Conservation (phyloP, 2,329 filamentous ascomycete genomes). For the Arthroderma sp. region DNA sequence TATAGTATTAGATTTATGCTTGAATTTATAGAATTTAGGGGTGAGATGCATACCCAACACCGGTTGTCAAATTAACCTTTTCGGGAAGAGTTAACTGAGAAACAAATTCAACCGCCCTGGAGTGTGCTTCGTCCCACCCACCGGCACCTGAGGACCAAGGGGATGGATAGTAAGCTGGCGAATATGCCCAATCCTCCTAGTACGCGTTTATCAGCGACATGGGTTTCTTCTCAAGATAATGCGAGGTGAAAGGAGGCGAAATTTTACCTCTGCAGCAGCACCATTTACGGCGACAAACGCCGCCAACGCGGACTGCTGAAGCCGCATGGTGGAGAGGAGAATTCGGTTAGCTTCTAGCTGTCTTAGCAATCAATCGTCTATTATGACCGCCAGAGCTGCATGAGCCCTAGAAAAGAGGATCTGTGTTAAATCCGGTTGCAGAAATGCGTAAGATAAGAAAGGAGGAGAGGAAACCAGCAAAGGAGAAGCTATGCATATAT, state of each 20-base stretch:
- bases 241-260: background rate
- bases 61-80: constrained; percentile 92
- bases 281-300: constrained; percentile 1
- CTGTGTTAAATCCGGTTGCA: too few relatives aligned
- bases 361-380: too few relatives aligned
- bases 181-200: constrained; percentile 22
- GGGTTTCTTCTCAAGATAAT: too few relatives aligned
- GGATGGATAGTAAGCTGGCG: constrained; percentile 65
- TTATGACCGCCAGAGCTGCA: too few relatives aligned
- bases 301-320: constrained; percentile 2
- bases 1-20: background rate
- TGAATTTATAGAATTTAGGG: constrained; percentile 9
- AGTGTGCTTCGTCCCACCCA: constrained; percentile 63
- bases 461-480: too few relatives aligned
- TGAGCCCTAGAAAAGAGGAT: too few relatives aligned
- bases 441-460: too few relatives aligned
- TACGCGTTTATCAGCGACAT: too few relatives aligned
- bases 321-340: constrained; percentile 5
- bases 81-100: constrained; percentile 70
- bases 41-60: constrained; percentile 52
- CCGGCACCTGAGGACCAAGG: constrained; percentile 71
- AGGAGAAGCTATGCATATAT: too few relatives aligned
- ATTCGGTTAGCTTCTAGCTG: too few relatives aligned
- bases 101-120: constrained; percentile 64
- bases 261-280: constrained; percentile 3